Percentiles rank a stretch among this genome's conserved stretches.
phyloP scores from a whole-genome alignment of 352 stramenopile species.

The Thalassiosira hispida region DNA sequence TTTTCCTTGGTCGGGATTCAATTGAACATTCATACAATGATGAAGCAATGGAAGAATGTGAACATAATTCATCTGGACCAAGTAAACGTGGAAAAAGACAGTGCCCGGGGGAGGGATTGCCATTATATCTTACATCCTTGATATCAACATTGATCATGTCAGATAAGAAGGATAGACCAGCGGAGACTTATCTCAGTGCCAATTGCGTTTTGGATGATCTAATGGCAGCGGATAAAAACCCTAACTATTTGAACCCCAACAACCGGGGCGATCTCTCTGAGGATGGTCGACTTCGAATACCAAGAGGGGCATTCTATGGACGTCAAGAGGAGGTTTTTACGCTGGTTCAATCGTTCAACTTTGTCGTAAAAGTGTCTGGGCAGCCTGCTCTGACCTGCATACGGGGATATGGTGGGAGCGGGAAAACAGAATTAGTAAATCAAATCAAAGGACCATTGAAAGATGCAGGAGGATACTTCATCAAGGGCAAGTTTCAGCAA shows the following conservation, averaged over 20 bases:
- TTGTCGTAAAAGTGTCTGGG: constrained; percentile 5
- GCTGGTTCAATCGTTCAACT: neutral
- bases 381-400: neutral
- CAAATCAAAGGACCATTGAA: constrained; percentile 27
- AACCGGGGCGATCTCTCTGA: neutral
- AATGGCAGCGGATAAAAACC: constrained; percentile 1
- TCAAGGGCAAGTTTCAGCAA: constrained; percentile 26
- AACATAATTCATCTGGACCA: neutral
- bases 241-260: neutral
- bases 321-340: constrained; percentile 1
- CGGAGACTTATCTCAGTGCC: neutral
- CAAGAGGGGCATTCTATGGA: constrained; percentile 20
- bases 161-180: neutral
- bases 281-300: neutral
- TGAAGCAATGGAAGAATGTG: neutral
- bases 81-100: neutral
- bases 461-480: constrained; percentile 15
- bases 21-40: neutral
- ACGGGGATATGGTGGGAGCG: too few species aligned
- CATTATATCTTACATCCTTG: constrained; percentile 22
- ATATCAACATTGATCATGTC: constrained; percentile 15
- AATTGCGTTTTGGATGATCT: constrained; percentile 20
- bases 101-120: constrained; percentile 1
- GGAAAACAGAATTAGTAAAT: constrained; percentile 28
- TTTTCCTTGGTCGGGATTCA: neutral